phyloP scores from a whole-genome alignment of 495 filamentous ascomycete species.

The Penicillium bialowiezense region DNA sequence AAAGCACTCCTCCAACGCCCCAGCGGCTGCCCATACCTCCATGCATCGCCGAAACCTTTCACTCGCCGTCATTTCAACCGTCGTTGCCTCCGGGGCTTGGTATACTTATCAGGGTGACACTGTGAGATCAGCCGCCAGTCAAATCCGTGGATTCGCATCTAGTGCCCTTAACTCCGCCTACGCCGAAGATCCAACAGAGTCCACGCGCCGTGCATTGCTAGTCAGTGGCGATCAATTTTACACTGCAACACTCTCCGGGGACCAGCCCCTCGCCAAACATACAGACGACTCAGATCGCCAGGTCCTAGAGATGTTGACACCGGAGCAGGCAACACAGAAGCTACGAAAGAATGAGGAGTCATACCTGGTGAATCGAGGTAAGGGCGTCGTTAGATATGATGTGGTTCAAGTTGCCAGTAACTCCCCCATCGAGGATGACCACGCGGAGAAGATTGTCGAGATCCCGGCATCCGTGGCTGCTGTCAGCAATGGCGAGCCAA shows the following conservation, averaged over 20 bases:
- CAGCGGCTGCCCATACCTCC: slow-evolving; percentile 46
- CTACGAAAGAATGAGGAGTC: slow-evolving; percentile 86
- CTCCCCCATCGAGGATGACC: slow-evolving; percentile 97
- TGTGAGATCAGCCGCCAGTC: slow-evolving; percentile 21
- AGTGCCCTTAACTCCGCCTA: slow-evolving; percentile 27
- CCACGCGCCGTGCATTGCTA: slow-evolving; percentile 52
- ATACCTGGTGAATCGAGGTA: slow-evolving; percentile 82
- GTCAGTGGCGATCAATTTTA: slow-evolving; percentile 84
- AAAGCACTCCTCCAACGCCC: slow-evolving; percentile 34
- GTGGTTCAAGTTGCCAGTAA: slow-evolving; percentile 94
- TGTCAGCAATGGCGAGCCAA: slow-evolving; percentile 48
- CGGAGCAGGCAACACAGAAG: slow-evolving; percentile 89
- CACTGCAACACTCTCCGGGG: slow-evolving; percentile 73
- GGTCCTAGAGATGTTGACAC: slow-evolving; percentile 91
- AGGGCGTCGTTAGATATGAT: slow-evolving; percentile 93
- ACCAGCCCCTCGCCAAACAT: slow-evolving; percentile 81
- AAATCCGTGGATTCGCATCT: slow-evolving; percentile 29
- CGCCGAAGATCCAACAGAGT: slow-evolving; percentile 29
- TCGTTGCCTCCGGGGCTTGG: slow-evolving; percentile 64
- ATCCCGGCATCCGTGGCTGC: slow-evolving; percentile 59
- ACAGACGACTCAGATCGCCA: slow-evolving; percentile 76
- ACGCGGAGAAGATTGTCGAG: slow-evolving; percentile 95
- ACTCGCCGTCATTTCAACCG: slow-evolving; percentile 56
- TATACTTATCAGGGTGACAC: slow-evolving; percentile 54
- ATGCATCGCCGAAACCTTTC: slow-evolving; percentile 67